Evolutionary conservation across 2,329 filamentous ascomycete genomes (phyloP).

Genomic region (Nakataea oryzae): DNA sequence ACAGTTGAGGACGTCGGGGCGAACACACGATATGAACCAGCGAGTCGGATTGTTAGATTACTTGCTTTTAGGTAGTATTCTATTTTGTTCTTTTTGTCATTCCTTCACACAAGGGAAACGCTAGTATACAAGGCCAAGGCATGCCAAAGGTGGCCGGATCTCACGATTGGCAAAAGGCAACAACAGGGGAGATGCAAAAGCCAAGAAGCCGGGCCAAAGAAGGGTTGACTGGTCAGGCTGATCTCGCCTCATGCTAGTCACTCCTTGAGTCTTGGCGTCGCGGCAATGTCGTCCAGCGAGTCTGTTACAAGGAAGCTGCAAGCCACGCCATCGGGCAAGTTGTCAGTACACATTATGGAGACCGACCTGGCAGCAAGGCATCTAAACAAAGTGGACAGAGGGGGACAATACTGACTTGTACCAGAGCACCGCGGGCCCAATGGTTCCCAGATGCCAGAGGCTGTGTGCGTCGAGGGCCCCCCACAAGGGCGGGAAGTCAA

Average conservation of each 20-base stretch:
- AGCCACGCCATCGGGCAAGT: not conserved
- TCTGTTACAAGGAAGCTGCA: slow-evolving; percentile 77
- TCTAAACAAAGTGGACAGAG: slow-evolving; percentile 4
- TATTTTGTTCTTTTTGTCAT: too few species aligned
- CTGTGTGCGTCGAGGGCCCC: slow-evolving; percentile 87
- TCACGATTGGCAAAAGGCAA: too few species aligned
- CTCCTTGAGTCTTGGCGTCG: slow-evolving; percentile 54
- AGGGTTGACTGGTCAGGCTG: not conserved
- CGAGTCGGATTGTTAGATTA: too few species aligned
- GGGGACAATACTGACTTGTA: slow-evolving; percentile 66
- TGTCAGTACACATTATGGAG: slow-evolving; percentile 12
- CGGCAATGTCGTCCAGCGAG: slow-evolving; percentile 69
- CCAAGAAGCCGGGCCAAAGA: not conserved
- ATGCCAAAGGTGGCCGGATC: too few species aligned
- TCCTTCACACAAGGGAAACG: too few species aligned
- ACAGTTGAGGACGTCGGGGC: too few species aligned
- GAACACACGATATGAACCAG: too few species aligned
- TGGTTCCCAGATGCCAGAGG: slow-evolving; percentile 91
- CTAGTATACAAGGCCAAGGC: too few species aligned
- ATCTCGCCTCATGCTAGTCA: not conserved
- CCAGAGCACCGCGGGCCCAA: slow-evolving; percentile 79
- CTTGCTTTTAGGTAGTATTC: too few species aligned
- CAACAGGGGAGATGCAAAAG: too few species aligned
- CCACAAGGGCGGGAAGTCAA: slow-evolving; percentile 82
- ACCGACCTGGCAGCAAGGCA: not conserved